Percentiles rank a stretch among this genome's conserved stretches.
Evolutionary conservation across 2,329 filamentous ascomycete species (phyloP).

Genomic region (Ilyonectria destructans): DNA sequence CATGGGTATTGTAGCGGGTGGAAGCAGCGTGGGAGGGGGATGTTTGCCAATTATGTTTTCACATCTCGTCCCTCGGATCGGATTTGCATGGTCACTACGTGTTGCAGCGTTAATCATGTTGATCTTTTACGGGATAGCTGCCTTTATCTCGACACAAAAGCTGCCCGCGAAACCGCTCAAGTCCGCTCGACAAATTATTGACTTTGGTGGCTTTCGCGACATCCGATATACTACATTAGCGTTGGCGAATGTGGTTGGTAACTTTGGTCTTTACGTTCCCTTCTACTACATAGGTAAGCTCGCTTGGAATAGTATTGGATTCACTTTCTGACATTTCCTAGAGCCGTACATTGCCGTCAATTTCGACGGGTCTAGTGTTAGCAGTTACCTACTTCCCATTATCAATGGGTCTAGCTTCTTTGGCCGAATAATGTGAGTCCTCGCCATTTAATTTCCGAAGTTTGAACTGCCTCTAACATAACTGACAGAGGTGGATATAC

Average conservation of each 20-base stretch:
- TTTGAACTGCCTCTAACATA: neutral
- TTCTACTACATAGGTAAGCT: neutral
- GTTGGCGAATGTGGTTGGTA: neutral
- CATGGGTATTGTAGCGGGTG: constrained; percentile 18
- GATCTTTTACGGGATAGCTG: neutral
- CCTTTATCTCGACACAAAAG: neutral
- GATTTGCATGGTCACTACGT: neutral
- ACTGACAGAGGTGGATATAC: neutral
- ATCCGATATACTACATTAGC: neutral
- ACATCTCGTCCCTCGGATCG: neutral
- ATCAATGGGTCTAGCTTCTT: neutral
- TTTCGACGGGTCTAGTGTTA: neutral
- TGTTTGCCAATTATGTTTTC: constrained; percentile 14
- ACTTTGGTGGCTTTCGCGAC: neutral
- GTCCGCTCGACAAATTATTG: neutral
- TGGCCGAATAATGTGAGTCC: neutral
- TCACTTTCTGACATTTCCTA: neutral
- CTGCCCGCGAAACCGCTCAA: neutral
- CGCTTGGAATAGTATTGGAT: neutral
- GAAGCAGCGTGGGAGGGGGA: constrained; percentile 6
- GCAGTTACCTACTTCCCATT: neutral
- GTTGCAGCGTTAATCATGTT: neutral
- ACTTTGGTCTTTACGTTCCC: neutral
- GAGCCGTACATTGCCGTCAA: neutral
- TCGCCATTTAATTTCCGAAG: neutral